These are phyloP conservation scores for Nannizzia gypsea DNA, from an alignment of 2,329 filamentous ascomycete genomes.

Conservation along the genomic window DNA sequence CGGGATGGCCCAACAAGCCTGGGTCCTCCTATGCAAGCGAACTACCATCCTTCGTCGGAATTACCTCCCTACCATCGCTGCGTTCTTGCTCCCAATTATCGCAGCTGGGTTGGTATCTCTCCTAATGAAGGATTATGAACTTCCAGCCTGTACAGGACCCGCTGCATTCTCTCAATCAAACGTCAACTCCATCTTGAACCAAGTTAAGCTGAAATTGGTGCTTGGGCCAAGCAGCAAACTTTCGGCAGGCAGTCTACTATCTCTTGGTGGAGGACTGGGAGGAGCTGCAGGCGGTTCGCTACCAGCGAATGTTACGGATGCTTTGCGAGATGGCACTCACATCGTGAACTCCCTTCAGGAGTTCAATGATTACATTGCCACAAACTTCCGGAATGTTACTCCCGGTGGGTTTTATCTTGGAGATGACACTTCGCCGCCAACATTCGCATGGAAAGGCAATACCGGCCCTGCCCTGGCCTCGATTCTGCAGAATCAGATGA, in stretches of 20 bases:
- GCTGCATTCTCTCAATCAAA: constrained; percentile 25
- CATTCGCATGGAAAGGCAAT: constrained; percentile 56
- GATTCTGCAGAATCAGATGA: constrained; percentile 50
- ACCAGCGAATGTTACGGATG: neutral
- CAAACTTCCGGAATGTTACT: constrained; percentile 54
- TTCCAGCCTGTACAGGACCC: constrained; percentile 42
- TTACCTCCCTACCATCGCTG: constrained; percentile 61
- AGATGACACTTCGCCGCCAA: constrained; percentile 47
- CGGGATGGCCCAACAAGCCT: constrained; percentile 56
- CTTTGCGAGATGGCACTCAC: constrained; percentile 5
- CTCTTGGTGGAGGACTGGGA: constrained; percentile 13
- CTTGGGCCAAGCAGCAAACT: constrained; percentile 27
- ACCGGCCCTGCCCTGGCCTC: constrained; percentile 44
- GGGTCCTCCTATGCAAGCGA: constrained; percentile 67
- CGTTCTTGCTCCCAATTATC: constrained; percentile 65
- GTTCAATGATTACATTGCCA: constrained; percentile 55
- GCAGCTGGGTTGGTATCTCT: constrained; percentile 68
- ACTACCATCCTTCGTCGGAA: constrained; percentile 66
- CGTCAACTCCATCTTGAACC: constrained; percentile 19
- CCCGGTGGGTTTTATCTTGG: constrained; percentile 74
- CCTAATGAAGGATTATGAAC: constrained; percentile 51
- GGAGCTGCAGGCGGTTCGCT: neutral
- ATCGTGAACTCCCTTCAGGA: constrained; percentile 51
- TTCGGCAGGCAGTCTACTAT: constrained; percentile 17
- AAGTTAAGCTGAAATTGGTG: constrained; percentile 25